phyloP scores from a whole-genome alignment of 2,329 filamentous ascomycete species.

The Arachnomyces sp. region DNA sequence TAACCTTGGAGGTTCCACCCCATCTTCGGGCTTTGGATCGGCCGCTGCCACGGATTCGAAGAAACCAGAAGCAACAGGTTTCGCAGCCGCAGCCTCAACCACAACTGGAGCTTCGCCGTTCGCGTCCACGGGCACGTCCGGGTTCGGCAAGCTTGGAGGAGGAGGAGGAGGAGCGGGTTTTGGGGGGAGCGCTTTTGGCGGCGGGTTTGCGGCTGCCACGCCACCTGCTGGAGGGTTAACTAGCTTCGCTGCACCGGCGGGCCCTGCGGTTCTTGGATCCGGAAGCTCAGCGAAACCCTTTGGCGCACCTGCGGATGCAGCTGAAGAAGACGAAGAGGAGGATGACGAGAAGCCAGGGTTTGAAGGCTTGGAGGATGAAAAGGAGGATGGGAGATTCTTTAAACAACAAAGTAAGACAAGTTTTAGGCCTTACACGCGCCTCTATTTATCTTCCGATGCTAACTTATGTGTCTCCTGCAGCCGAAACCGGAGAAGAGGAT shows the following conservation, averaged over 20 bases:
- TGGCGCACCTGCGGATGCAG: conserved; percentile 55
- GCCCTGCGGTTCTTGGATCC: conserved; percentile 35
- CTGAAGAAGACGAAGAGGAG: conserved; percentile 41
- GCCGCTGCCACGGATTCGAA: conserved; percentile 7
- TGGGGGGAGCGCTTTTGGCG: conserved; percentile 29
- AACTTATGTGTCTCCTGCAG: conserved; percentile 33
- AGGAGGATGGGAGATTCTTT: conserved; percentile 42
- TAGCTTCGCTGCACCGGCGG: conserved; percentile 60
- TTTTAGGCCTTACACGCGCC: not conserved
- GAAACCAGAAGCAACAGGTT: conserved; percentile 17
- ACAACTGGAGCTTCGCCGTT: conserved; percentile 23
- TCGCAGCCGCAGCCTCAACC: conserved; percentile 17
- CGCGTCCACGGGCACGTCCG: conserved; percentile 24
- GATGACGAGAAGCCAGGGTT: conserved; percentile 39
- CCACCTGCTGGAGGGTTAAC: conserved; percentile 43
- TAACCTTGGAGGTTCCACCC: conserved; percentile 39
- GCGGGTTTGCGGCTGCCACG: conserved; percentile 43
- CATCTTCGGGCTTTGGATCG: conserved; percentile 31
- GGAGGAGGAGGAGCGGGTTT: too few species aligned
- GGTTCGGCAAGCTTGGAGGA: conserved; percentile 31
- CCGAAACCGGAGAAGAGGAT: conserved; percentile 80
- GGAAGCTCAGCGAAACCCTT: conserved; percentile 55
- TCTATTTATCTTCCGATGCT: not conserved
- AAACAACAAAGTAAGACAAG: conserved; percentile 56
- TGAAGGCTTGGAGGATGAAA: conserved; percentile 43